Evolutionary conservation across 331 rosid species (phyloP), one percentile per base, ranked within the genome.

Genomic region (Phaseolus coccineus): DNA sequence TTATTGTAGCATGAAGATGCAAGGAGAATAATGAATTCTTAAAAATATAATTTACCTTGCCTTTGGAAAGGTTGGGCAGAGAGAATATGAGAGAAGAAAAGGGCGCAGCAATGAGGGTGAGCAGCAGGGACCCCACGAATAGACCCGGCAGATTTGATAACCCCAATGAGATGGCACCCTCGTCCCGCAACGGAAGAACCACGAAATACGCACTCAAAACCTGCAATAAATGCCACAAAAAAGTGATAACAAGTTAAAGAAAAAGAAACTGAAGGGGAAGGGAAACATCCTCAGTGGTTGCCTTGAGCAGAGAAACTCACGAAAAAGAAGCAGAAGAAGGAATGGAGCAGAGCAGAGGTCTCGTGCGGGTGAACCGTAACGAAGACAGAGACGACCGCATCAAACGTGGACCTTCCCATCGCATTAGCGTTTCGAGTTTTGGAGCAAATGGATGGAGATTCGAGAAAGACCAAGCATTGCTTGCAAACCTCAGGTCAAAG

Each of bases 161-260:
- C 72, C 99, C 99, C 50, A 95, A 56, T 3, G 99, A 93, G 79
- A 95, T 93, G 4, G 94, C 99, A 56, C 97, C 98, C 70, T 95
- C 99, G 51, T 95, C 99, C 0, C 99, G 97, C 91, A 95, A 83
- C 4, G 99, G 99, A 83, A 95, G 94, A 82, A 95, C 92, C 37
- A 95, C 93, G 76, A 95, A 95, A 82, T 93, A 95, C 12, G 99
- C 93, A 87, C 99, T 90, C 93, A 95, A 76, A 85, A 95, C 90
- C 99, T 95, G 87, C 84, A 78, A n/a, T 12, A 24, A 58, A 59
- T 5, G 67, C 22, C 11, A 33, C 47, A 8, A 42, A 42, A 40
- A 42, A 42, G 47, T 42, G 2, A 42, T 42, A 9, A 42, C 13
- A 2, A 8, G 47, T 42, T 42, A 42, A 73, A 24, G 80, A 25